phyloP scores from a whole-genome alignment of 768 basidiomycete species.

The Zangia roseola region DNA sequence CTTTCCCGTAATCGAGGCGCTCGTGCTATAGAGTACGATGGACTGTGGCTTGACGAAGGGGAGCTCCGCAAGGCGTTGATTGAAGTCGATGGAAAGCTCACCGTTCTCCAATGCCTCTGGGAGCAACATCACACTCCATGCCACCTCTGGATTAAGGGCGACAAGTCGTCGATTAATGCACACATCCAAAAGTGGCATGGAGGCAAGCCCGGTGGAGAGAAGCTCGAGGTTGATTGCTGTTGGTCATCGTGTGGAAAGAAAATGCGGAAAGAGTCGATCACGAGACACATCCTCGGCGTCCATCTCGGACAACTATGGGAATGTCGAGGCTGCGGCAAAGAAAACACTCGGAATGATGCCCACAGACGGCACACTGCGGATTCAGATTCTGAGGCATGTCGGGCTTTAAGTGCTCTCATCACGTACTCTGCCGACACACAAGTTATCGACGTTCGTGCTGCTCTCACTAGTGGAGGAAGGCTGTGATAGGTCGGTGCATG shows the following conservation, averaged over 20 bases:
- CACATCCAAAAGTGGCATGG: conserved; percentile 23
- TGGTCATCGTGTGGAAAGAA: conserved; percentile 13
- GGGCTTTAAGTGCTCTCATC: neutral
- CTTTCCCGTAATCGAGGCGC: neutral
- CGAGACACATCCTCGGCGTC: conserved; percentile 12
- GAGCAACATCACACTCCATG: conserved; percentile 5
- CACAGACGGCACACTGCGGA: conserved; percentile 4
- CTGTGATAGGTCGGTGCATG: neutral
- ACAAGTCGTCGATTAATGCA: conserved; percentile 10
- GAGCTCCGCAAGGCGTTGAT: conserved; percentile 7
- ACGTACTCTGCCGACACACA: conserved; percentile 2
- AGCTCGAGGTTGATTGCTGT: conserved; percentile 3
- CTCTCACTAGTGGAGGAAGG: conserved; percentile 6
- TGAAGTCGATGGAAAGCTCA: neutral
- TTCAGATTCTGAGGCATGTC: conserved; percentile 1
- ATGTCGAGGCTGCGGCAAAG: conserved; percentile 15
- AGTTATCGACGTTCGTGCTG: conserved; percentile 3
- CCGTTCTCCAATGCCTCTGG: conserved; percentile 13
- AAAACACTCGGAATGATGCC: conserved; percentile 8
- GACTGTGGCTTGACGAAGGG: conserved; percentile 11
- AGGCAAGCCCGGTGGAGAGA: conserved; percentile 11
- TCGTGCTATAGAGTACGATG: conserved; percentile 6
- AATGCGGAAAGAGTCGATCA: conserved; percentile 26
- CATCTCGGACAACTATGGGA: conserved; percentile 16
- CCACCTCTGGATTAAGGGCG: conserved; percentile 14